Base-by-base conservation (phyloP, 1,284 basidiomycete genomes). In the Moesziomyces parantarcticus region DNA sequence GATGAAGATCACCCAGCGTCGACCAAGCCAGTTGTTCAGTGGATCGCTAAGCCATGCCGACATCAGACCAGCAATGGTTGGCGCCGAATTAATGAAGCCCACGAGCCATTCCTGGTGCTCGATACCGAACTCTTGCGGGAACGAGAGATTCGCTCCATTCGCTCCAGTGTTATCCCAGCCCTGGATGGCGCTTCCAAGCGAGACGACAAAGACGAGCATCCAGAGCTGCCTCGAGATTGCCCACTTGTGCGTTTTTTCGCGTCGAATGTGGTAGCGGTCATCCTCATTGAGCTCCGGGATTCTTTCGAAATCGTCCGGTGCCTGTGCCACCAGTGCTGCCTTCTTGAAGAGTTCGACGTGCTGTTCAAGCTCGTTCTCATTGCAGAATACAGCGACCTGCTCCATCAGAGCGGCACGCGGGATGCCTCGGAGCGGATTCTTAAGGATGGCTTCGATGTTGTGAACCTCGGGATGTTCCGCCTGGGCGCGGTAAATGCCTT, bases 131-230 rank as follows among this genome's bases (percentile, higher is more conserved):
- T 90, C 88, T 4, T 74, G 26, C 0, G 90, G 88, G 80, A 76
- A 76, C 41, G 58, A 77, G 2, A 73, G 61, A 21, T 63, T 39
- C 3, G 88, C 91, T 47, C 89, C 90, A 71, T 91, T 91, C 63
- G 89, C 88, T 50, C 89, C 89, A 14, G 89, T 86, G 81, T 90
- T 88, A 59, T 90, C 89, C 87, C 89, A 89, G 50, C 90, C 90
- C 83, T 91, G 90, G 18, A 91, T 89, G 32, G 88, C 88, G n/a
- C 90, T 90, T 2, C 89, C 89, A 22, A 89, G 76, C 0, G 87
- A 89, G 53, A 88, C 88, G 67, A 89, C 86, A 78, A 87, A 88
- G 76, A 89, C 90, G 4, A 90, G 83, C 89, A 91, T 70, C 85
- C 62, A 61, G 1, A 84, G 81, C 22, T 85, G 84, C 9, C 52